A percentile compares a stretch with the other conserved stretches of the same genome.
These are phyloP conservation scores for Piper betle DNA, from an alignment of 164 flowering plant genomes.

Conservation along the genomic window DNA sequence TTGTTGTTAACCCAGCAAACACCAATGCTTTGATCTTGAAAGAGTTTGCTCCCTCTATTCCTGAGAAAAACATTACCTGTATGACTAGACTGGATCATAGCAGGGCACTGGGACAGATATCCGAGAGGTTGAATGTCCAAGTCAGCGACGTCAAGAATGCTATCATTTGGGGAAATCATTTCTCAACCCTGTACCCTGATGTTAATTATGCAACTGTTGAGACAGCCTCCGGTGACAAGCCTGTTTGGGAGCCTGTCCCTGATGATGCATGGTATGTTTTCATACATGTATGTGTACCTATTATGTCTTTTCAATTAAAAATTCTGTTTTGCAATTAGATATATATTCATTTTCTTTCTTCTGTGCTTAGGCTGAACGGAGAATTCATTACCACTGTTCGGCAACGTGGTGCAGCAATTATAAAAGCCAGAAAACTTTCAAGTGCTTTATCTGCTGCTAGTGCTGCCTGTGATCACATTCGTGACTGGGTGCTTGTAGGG, in stretches of 20 bases:
- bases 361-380: slow-evolving; percentile 66
- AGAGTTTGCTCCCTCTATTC: slow-evolving; percentile 81
- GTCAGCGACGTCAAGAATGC: slow-evolving; percentile 92
- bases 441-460: slow-evolving; percentile 99
- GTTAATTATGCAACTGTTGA: slow-evolving; percentile 57
- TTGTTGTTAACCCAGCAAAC: slow-evolving; percentile 84
- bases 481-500: slow-evolving; percentile 98
- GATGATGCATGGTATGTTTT: slow-evolving; percentile 76
- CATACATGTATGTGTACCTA: neutral
- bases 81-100: slow-evolving; percentile 90
- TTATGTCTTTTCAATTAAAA: no score
- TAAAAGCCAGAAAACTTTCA: slow-evolving; percentile 91
- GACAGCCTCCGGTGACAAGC: slow-evolving; percentile 66
- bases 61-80: slow-evolving; percentile 71
- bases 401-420: slow-evolving; percentile 99
- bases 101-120: slow-evolving; percentile 96
- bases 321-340: neutral
- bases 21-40: slow-evolving; percentile 78
- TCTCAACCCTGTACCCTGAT: slow-evolving; percentile 73
- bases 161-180: slow-evolving; percentile 96
- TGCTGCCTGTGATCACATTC: slow-evolving; percentile 96
- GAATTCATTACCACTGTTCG: slow-evolving; percentile 87
- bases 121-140: slow-evolving; percentile 84
- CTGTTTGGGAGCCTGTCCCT: slow-evolving; percentile 67
- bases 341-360: neutral